Evolutionary conservation across 2,329 filamentous ascomycete species (phyloP).

Genomic region (Cryphonectria radicalis): DNA sequence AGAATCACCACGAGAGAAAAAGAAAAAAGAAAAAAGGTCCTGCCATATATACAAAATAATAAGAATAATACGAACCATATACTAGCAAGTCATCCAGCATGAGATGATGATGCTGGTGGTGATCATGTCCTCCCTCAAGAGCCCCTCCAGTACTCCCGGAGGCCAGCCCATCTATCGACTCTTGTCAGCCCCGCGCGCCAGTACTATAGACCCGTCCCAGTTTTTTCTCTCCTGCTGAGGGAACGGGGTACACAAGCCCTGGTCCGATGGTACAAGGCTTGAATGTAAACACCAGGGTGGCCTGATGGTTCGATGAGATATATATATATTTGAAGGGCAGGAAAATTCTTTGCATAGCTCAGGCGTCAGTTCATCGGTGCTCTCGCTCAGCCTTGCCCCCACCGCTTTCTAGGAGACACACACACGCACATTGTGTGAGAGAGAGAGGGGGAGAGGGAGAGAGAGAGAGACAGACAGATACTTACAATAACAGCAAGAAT

Average conservation of each 20-base stretch:
- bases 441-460: no score
- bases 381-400: background rate
- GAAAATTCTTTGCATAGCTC: background rate
- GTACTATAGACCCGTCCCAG: background rate
- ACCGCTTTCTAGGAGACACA: no score
- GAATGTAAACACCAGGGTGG: background rate
- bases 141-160: background rate
- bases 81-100: background rate
- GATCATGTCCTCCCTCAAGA: background rate
- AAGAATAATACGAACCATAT: background rate
- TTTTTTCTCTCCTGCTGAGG: background rate
- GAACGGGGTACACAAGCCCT: background rate
- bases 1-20: background rate
- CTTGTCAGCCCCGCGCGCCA: background rate
- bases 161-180: background rate
- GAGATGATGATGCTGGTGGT: background rate
- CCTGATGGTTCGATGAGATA: background rate
- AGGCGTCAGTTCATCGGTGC: background rate
- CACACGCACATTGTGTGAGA: no score
- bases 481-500: background rate
- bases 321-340: background rate
- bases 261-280: background rate
- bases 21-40: background rate
- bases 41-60: background rate
- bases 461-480: background rate